Evolutionary conservation across 2,329 filamentous ascomycete species (phyloP).

Genomic region (Thielaviopsis populi): DNA sequence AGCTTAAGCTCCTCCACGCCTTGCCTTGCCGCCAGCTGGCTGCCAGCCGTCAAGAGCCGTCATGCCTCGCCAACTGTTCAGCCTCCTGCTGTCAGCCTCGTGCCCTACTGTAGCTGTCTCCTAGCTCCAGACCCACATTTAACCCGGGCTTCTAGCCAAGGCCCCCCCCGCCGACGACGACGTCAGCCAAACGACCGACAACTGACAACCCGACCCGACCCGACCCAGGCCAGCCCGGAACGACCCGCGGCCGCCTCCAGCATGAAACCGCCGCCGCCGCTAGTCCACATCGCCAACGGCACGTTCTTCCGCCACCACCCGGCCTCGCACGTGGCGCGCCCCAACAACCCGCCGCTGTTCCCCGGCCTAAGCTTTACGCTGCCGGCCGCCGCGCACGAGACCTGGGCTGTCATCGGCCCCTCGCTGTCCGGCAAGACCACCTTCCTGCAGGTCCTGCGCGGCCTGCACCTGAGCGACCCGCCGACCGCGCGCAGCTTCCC

Average conservation of each 20-base stretch:
- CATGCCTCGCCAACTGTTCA: not conserved
- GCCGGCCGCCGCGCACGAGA: conserved; percentile 40
- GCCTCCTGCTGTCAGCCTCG: not conserved
- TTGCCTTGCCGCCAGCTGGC: not conserved
- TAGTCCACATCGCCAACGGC: conserved; percentile 60
- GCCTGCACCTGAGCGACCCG: conserved; percentile 60
- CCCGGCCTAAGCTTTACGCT: conserved; percentile 54
- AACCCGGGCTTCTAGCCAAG: not conserved
- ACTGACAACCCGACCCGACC: no score
- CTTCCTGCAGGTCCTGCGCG: conserved; percentile 64
- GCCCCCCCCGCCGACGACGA: not conserved
- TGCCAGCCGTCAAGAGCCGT: not conserved
- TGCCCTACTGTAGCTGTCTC: not conserved
- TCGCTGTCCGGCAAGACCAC: conserved; percentile 68
- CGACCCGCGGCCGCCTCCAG: no score
- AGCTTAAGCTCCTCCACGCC: not conserved
- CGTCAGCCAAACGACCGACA: not conserved
- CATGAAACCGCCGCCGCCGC: conserved; percentile 31
- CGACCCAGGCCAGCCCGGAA: no score
- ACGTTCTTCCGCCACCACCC: conserved; percentile 74
- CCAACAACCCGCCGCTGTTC: conserved; percentile 67
- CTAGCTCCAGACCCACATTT: not conserved
- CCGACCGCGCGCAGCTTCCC: conserved; percentile 65
- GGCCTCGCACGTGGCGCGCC: conserved; percentile 30
- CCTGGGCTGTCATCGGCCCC: conserved; percentile 76